Evolutionary conservation across 2,329 filamentous ascomycete genomes (phyloP), one percentile per base, ranked within the genome.

Genomic region (Calonectria pauciramosa): DNA sequence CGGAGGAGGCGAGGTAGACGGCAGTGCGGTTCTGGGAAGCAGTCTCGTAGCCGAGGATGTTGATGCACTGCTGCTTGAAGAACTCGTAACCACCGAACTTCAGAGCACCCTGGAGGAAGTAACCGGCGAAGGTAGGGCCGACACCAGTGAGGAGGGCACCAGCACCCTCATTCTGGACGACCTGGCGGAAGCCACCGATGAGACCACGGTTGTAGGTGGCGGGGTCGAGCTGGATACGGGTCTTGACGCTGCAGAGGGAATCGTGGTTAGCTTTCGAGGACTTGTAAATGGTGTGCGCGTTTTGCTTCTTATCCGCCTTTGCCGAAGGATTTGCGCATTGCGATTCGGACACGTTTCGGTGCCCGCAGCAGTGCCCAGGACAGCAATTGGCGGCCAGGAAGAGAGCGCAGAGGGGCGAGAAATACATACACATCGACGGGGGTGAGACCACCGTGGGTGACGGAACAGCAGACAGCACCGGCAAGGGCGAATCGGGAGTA

Each of bases 401-500:
- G 11, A 56, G 13, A 23, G 18, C 49, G 63, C 64, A 47, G 38
- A 28, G 32, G 34, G 34, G 56, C 54, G 13, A 23, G 34, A 56
- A 66, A 71, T 52, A 95, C 96, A 88, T 97, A 99, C 96, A 99
- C 97, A 94, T 99, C 97, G 88, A 99, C 96, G 85, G 97, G 97
- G 82, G 97, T 99, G 83, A 99, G 93, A 85, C 91, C 94, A 88
- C 96, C 97, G 92, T 99, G 97, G 85, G 97, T 99, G 89, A 99
- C 90, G 83, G 96, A 97, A 89, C 97, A 99, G 93, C 97, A 98
- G 91, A 99, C 90, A 83, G 97, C 97, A 89, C 97, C 97, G 83
- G 97, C 96, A 84, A 99, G 94, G 89, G 97, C 96, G 90, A 98
- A 98, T 88, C 95, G 93, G 83, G 95, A 95, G 93, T 99, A 99